These are phyloP conservation scores for Geosmithia flava DNA, from an alignment of 2,329 filamentous ascomycete species.

Conservation along the genomic window DNA sequence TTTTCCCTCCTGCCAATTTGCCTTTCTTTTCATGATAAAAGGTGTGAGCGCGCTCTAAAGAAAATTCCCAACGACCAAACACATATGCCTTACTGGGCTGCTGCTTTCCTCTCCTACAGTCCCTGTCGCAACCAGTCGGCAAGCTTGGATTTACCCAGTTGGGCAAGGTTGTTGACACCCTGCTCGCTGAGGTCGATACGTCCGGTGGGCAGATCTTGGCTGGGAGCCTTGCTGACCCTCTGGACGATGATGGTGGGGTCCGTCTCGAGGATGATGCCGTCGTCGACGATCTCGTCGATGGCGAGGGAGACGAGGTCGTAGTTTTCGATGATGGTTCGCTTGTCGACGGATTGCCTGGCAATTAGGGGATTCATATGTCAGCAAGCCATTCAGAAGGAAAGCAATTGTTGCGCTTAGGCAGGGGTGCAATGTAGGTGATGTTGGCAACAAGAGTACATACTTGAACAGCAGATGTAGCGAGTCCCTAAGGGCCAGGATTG, in stretches of 20 bases:
- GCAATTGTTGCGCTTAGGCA: no score
- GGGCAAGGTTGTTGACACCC: slow-evolving; percentile 85
- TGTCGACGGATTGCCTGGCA: slow-evolving; percentile 81
- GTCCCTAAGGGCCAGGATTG: slow-evolving; percentile 82
- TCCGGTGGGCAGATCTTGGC: slow-evolving; percentile 83
- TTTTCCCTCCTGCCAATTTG: not conserved
- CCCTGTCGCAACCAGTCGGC: slow-evolving; percentile 85
- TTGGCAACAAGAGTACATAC: slow-evolving; percentile 33
- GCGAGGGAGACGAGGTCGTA: slow-evolving; percentile 92
- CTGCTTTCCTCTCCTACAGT: slow-evolving; percentile 30
- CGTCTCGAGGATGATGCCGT: slow-evolving; percentile 93
- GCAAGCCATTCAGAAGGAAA: not conserved
- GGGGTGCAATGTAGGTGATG: no score
- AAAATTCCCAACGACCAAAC: not conserved
- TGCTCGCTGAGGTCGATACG: slow-evolving; percentile 94
- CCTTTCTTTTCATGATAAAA: not conserved
- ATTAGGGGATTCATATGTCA: slow-evolving; percentile 1
- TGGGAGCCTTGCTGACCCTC: slow-evolving; percentile 82
- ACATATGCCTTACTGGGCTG: slow-evolving; percentile 7
- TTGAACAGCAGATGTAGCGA: slow-evolving; percentile 85
- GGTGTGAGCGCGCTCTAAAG: not conserved
- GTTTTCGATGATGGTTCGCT: slow-evolving; percentile 96
- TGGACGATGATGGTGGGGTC: slow-evolving; percentile 90
- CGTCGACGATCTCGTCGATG: slow-evolving; percentile 90
- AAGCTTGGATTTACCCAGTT: slow-evolving; percentile 85